Conservation (phyloP, 192 early-diverging fungal genomes). For the Rhizoclosmatium globosum region DNA sequence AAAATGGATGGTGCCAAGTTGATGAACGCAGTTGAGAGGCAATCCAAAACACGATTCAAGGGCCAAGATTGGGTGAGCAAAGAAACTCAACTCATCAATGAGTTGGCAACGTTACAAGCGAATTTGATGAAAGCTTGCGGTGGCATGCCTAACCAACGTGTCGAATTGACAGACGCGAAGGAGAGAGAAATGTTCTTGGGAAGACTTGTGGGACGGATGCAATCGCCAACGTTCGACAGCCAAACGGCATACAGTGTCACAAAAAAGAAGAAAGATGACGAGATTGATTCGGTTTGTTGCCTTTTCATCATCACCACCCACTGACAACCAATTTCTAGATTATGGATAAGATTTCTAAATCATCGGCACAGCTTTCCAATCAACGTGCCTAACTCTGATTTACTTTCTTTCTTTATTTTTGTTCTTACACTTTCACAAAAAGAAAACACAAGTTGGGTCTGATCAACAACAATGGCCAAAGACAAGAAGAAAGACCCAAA, state of each 20-base stretch:
- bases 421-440: background rate
- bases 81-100: slow-evolving; percentile 42
- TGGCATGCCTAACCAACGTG: slow-evolving; percentile 24
- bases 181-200: slow-evolving; percentile 27
- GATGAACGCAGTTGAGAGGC: slow-evolving; percentile 33
- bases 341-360: slow-evolving; percentile 22
- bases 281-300: slow-evolving; percentile 19
- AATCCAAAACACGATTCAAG: slow-evolving; percentile 42
- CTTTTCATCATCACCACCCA: background rate
- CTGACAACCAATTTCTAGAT: background rate
- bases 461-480: slow-evolving; percentile 22
- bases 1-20: slow-evolving; percentile 46
- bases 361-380: slow-evolving; percentile 19
- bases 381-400: slow-evolving; percentile 4
- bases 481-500: slow-evolving; percentile 37
- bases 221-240: slow-evolving; percentile 19
- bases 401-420: background rate
- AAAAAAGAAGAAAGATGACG: slow-evolving; percentile 32
- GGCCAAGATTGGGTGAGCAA: slow-evolving; percentile 48
- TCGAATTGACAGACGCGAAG: slow-evolving; percentile 28
- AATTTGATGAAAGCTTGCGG: slow-evolving; percentile 25
- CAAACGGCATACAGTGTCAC: slow-evolving; percentile 28
- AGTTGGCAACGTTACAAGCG: slow-evolving; percentile 28
- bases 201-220: slow-evolving; percentile 14
- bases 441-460: background rate